A percentile compares a stretch with the other conserved stretches of the same genome.
phyloP scores from a whole-genome alignment of 2,329 filamentous ascomycete genomes.

The Sporothrix phasma region DNA sequence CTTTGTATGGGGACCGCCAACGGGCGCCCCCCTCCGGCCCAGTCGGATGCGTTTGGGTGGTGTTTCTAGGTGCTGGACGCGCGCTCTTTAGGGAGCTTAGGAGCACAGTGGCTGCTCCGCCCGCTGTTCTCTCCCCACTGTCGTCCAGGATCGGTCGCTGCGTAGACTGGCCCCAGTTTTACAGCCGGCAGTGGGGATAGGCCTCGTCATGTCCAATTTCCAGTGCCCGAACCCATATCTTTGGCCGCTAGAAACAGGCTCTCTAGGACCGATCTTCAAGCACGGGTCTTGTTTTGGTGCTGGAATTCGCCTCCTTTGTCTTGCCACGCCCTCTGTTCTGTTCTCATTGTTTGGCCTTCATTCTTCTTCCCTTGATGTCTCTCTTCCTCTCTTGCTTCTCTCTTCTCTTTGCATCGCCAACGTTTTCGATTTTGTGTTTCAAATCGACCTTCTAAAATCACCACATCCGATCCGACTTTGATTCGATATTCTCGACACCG shows the following conservation, averaged over 20 bases:
- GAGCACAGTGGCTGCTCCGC: background rate
- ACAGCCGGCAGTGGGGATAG: background rate
- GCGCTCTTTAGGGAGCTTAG: background rate
- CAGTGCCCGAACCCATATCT: background rate
- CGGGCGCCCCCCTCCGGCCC: background rate
- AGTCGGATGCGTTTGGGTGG: background rate
- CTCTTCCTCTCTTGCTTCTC: background rate
- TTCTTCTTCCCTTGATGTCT: background rate
- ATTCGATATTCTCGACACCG: background rate
- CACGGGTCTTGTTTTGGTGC: background rate
- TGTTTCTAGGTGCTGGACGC: too few species aligned
- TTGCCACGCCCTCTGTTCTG: too few species aligned
- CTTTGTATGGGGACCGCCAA: too few species aligned
- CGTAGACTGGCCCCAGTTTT: background rate
- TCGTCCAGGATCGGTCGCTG: background rate
- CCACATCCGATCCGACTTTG: background rate
- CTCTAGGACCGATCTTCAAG: background rate
- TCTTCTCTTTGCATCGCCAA: background rate
- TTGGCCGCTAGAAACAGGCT: background rate
- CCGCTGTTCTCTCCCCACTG: background rate
- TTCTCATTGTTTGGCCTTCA: conserved; percentile 1
- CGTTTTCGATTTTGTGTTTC: background rate
- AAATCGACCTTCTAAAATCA: background rate
- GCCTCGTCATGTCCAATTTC: conserved; percentile 8
- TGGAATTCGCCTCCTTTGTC: background rate